Evolutionary conservation across 1,284 basidiomycete species (phyloP).

Genomic region (Leccinum solheimii): DNA sequence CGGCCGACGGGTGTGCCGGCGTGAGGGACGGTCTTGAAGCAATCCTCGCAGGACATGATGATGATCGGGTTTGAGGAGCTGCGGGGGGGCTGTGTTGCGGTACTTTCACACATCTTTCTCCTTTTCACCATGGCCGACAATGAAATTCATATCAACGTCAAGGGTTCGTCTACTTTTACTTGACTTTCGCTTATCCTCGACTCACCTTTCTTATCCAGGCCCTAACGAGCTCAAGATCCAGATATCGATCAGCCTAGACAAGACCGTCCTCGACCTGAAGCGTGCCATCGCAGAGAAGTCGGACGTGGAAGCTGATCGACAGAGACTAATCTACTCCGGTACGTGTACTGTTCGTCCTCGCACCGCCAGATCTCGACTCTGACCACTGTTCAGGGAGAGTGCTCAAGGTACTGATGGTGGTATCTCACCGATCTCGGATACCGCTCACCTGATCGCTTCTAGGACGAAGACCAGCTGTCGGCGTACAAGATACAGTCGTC

Average conservation of each 20-base stretch:
- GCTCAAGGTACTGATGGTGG: conserved; percentile 52
- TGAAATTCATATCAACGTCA: conserved; percentile 76
- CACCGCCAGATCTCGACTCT: background rate
- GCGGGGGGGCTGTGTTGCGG: conserved; percentile 19
- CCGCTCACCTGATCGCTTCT: conserved; percentile 11
- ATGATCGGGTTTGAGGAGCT: background rate
- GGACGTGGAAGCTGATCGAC: conserved; percentile 82
- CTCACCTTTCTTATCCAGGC: conserved; percentile 42
- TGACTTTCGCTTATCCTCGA: background rate
- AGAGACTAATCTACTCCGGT: conserved; percentile 89
- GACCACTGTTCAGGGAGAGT: conserved; percentile 54
- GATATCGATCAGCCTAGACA: conserved; percentile 64
- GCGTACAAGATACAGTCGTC: conserved; percentile 86
- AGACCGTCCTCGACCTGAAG: conserved; percentile 67
- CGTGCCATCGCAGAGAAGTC: conserved; percentile 69
- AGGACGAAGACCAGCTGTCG: conserved; percentile 83
- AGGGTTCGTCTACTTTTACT: conserved; percentile 45
- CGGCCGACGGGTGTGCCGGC: conserved; percentile 40
- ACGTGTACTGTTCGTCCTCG: conserved; percentile 22
- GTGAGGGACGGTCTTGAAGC: conserved; percentile 51
- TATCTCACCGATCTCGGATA: background rate
- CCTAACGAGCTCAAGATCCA: conserved; percentile 89
- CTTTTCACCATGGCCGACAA: conserved; percentile 47
- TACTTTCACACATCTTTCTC: background rate
- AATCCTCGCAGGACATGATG: conserved; percentile 36